phyloP scores from a whole-genome alignment of 805 yeast species.

The Candida ortonii region DNA sequence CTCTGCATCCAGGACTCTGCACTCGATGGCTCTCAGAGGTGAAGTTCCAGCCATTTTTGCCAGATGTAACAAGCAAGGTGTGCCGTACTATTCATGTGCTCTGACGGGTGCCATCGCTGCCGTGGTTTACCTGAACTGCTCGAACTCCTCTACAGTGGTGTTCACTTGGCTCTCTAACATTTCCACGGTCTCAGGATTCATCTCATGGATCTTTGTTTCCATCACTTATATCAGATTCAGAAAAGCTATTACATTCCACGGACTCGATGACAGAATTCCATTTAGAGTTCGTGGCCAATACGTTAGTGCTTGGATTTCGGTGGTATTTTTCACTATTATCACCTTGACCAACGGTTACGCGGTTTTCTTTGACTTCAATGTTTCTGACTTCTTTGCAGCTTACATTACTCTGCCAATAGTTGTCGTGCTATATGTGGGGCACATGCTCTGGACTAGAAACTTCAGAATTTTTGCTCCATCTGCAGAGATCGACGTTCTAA shows the following conservation, averaged over 20 bases:
- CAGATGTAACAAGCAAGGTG: constrained; percentile 61
- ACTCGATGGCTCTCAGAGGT: constrained; percentile 39
- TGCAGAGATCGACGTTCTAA: constrained; percentile 56
- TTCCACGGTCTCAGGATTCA: constrained; percentile 63
- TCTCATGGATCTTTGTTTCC: constrained; percentile 57
- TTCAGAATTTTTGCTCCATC: constrained; percentile 47
- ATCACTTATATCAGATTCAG: constrained; percentile 61
- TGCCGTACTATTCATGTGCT: constrained; percentile 57
- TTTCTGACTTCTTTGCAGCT: constrained; percentile 64
- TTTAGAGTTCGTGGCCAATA: constrained; percentile 57
- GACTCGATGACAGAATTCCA: constrained; percentile 51
- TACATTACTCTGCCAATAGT: constrained; percentile 58
- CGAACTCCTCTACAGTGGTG: constrained; percentile 53
- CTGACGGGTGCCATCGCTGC: constrained; percentile 46
- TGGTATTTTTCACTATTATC: constrained; percentile 41
- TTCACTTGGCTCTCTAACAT: constrained; percentile 69
- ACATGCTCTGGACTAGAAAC: constrained; percentile 46
- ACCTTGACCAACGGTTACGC: constrained; percentile 57
- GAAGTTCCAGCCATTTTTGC: constrained; percentile 67
- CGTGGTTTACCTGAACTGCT: constrained; percentile 65
- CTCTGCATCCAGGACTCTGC: constrained; percentile 42
- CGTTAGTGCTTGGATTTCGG: constrained; percentile 52
- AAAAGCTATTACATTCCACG: constrained; percentile 55
- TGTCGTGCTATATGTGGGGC: constrained; percentile 52
- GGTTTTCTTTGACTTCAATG: constrained; percentile 49